phyloP scores from a whole-genome alignment of 176 grass and related monocot genomes.

The Poa pratensis region DNA sequence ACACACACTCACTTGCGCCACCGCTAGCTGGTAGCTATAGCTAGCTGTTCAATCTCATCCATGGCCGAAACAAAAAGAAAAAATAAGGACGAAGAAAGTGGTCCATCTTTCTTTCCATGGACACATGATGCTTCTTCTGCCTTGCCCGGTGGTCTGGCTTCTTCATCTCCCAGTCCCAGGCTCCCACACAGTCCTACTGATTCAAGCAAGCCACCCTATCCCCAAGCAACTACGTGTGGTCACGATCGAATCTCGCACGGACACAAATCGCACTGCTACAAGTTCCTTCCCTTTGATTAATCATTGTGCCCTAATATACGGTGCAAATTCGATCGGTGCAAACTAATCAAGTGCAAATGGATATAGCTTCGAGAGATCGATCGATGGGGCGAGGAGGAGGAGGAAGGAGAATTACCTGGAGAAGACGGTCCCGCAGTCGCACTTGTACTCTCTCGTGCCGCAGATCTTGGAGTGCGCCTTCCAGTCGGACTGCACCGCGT shows the following conservation, averaged over 20 bases:
- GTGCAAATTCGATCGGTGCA: background rate
- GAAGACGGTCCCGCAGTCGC: conserved; percentile 94
- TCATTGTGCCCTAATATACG: background rate
- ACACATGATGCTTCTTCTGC: conserved; percentile 4
- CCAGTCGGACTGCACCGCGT: conserved; percentile 98
- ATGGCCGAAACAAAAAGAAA: conserved; percentile 46
- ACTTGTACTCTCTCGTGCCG: conserved; percentile 94
- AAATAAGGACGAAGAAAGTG: conserved; percentile 21
- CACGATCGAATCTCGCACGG: background rate
- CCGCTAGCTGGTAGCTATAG: background rate
- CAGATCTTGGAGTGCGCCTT: conserved; percentile 99
- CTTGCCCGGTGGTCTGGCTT: background rate
- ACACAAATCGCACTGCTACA: background rate
- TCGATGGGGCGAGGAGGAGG: background rate
- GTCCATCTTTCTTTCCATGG: conserved; percentile 49
- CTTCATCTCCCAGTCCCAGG: background rate
- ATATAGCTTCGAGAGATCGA: no score
- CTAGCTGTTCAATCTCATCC: conserved; percentile 23
- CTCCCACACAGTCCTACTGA: background rate
- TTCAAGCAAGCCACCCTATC: background rate
- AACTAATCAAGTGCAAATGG: background rate
- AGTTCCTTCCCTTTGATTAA: background rate
- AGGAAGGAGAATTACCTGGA: conserved; percentile 42
- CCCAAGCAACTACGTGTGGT: background rate
- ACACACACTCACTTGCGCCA: conserved; percentile 17